A percentile compares a stretch with the other conserved stretches of the same genome.
Conservation (phyloP, 2,329 filamentous ascomycete genomes). For the Ascochyta lentis region DNA sequence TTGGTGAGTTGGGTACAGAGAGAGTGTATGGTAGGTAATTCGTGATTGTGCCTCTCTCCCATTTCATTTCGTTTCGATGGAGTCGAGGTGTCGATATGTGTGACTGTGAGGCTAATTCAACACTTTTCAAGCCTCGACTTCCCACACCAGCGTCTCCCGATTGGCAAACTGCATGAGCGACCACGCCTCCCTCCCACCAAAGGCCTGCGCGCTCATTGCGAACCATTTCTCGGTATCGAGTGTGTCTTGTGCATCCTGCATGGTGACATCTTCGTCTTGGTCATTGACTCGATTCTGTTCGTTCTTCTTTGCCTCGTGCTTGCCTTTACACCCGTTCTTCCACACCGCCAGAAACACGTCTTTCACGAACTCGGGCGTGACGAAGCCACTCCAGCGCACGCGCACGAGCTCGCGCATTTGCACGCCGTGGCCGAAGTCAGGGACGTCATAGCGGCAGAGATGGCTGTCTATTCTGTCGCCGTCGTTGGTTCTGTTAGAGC, state of each 20-base stretch:
- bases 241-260: constrained; percentile 9
- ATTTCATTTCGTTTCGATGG: too few species aligned
- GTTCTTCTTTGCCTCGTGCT: constrained; percentile 16
- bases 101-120: too few species aligned
- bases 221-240: constrained; percentile 36
- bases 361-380: constrained; percentile 45
- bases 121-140: constrained; percentile 27
- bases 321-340: constrained; percentile 27
- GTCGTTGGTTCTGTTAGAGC: constrained; percentile 67
- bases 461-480: constrained; percentile 70
- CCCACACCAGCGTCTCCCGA: constrained; percentile 45
- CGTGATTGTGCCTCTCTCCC: too few species aligned
- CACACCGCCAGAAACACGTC: constrained; percentile 36
- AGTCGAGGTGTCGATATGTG: too few species aligned
- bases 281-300: neutral
- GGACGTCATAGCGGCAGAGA: constrained; percentile 70
- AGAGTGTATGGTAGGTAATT: too few species aligned
- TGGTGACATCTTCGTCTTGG: constrained; percentile 19
- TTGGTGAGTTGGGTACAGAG: too few species aligned
- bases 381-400: constrained; percentile 54
- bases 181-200: constrained; percentile 35
- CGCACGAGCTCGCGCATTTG: constrained; percentile 37
- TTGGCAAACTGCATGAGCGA: constrained; percentile 44
- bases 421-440: constrained; percentile 47
- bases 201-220: constrained; percentile 39